Evolutionary conservation across 1,284 basidiomycete species (phyloP).

Genomic region (Kalmanozyma brasiliensis): DNA sequence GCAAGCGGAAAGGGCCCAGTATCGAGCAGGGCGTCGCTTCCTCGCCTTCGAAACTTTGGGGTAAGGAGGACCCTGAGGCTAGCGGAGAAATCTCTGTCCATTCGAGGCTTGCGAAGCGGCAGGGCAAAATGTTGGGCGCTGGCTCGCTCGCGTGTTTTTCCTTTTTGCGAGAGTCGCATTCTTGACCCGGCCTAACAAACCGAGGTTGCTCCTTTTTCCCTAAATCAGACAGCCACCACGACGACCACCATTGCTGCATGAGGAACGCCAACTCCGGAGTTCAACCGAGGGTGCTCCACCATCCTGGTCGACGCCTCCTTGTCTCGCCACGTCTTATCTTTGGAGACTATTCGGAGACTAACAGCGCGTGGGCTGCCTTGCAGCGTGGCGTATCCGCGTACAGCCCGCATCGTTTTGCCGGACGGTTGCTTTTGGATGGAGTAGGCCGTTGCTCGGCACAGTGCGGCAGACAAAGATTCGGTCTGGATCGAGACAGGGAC

Average conservation of each 20-base stretch:
- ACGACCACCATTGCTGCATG: background rate
- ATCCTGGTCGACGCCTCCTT: too few species aligned
- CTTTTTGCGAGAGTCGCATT: too few species aligned
- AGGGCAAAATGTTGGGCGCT: slow-evolving; percentile 22
- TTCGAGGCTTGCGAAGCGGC: too few species aligned
- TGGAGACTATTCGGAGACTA: too few species aligned
- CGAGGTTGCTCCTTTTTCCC: background rate
- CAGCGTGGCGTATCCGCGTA: too few species aligned
- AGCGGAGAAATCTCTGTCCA: background rate
- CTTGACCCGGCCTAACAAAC: slow-evolving; percentile 2
- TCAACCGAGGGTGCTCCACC: slow-evolving; percentile 19
- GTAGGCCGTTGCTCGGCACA: too few species aligned
- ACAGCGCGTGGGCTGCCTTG: too few species aligned
- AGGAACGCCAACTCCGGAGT: slow-evolving; percentile 24
- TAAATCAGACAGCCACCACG: background rate
- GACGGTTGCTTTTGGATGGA: too few species aligned
- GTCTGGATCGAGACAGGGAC: background rate
- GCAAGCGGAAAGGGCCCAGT: too few species aligned
- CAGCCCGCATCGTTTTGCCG: too few species aligned
- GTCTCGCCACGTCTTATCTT: too few species aligned
- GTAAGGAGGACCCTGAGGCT: slow-evolving; percentile 10
- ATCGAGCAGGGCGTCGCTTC: background rate
- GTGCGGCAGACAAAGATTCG: too few species aligned
- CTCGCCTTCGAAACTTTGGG: slow-evolving; percentile 28
- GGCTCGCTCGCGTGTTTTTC: background rate